Evolutionary conservation across 768 basidiomycete species (phyloP).

Genomic region (Leucocoprinus sp.): DNA sequence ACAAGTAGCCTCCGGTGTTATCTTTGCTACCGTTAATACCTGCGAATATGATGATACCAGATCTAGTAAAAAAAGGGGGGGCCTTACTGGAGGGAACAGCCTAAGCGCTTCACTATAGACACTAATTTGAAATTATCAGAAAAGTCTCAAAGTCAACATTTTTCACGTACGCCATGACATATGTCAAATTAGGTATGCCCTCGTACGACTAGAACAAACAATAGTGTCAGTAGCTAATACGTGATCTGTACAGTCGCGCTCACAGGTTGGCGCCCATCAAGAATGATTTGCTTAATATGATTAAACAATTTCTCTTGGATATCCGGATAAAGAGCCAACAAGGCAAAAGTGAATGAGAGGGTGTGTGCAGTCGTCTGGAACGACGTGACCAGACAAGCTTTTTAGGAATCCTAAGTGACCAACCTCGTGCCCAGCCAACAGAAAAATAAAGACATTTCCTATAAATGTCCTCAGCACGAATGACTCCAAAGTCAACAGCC

Average conservation of each 20-base stretch:
- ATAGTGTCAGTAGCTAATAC: not conserved
- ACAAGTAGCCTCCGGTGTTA: conserved; percentile 37
- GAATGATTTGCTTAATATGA: conserved; percentile 24
- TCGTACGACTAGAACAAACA: conserved; percentile 26
- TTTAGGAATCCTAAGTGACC: conserved; percentile 25
- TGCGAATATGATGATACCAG: conserved; percentile 12
- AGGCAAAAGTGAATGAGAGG: no score
- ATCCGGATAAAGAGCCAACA: no score
- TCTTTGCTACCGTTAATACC: conserved; percentile 37
- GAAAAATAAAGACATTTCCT: conserved; percentile 40
- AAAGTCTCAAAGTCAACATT: not conserved
- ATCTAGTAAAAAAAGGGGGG: not conserved
- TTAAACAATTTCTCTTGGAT: no score
- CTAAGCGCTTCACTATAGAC: conserved; percentile 44
- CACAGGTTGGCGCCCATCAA: conserved; percentile 26
- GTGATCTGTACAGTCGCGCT: conserved; percentile 7
- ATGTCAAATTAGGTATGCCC: conserved; percentile 31
- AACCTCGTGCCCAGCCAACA: conserved; percentile 60
- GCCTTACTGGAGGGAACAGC: conserved; percentile 35
- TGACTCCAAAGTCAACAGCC: not conserved
- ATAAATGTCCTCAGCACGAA: not conserved
- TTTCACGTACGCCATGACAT: conserved; percentile 25
- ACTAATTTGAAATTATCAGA: conserved; percentile 19
- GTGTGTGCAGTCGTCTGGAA: no score
- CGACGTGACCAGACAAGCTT: conserved; percentile 25